phyloP scores from a whole-genome alignment of 768 basidiomycete genomes.

The Agrocybe praecox region DNA sequence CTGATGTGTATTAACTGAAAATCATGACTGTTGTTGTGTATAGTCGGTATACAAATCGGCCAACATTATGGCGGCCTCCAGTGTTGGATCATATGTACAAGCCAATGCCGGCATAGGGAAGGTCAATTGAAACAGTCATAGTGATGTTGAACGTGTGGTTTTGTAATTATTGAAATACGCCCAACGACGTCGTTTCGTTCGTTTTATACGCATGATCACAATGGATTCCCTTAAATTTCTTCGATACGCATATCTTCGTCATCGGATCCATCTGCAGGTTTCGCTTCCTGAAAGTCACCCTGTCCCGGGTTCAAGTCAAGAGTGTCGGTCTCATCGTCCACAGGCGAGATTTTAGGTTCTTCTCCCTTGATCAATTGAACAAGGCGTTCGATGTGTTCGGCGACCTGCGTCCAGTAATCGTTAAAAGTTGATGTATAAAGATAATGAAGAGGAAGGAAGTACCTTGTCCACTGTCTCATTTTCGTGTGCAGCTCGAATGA shows the following conservation, averaged over 20 bases:
- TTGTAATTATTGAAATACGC: no score
- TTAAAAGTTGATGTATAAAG: neutral
- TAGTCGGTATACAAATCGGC: constrained; percentile 21
- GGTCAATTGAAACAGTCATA: constrained; percentile 16
- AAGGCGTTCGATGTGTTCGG: constrained; percentile 85
- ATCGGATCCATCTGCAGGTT: constrained; percentile 39
- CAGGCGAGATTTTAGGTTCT: constrained; percentile 56
- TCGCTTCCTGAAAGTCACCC: constrained; percentile 7
- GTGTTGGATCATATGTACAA: constrained; percentile 20
- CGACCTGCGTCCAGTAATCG: constrained; percentile 51
- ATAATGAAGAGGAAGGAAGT: constrained; percentile 18
- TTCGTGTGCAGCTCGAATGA: constrained; percentile 78
- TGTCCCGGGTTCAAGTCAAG: constrained; percentile 14
- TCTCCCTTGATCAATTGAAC: constrained; percentile 85
- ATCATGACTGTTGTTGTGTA: neutral
- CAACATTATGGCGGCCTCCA: constrained; percentile 19
- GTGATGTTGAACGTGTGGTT: neutral
- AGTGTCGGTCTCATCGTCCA: constrained; percentile 27
- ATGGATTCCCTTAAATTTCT: constrained; percentile 68
- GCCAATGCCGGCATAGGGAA: constrained; percentile 25
- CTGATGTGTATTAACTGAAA: neutral
- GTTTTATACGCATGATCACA: no score
- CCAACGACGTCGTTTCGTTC: no score
- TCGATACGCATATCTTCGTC: constrained; percentile 77
- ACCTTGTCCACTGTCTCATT: constrained; percentile 82